Base-by-base conservation (phyloP, 495 filamentous ascomycete species). In the Aspergillus carlsbadensis region DNA sequence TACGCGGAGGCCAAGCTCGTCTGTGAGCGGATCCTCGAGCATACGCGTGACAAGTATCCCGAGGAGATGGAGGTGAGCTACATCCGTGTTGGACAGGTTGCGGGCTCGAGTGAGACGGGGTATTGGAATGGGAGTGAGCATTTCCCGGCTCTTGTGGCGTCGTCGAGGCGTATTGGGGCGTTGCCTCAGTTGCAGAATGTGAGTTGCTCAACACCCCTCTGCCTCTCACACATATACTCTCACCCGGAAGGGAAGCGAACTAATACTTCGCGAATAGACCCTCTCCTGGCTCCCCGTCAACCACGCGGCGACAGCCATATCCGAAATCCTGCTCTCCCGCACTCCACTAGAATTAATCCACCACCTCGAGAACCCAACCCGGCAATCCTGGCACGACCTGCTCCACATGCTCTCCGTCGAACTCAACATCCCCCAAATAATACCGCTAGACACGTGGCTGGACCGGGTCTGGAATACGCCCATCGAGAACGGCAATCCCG, bases 111-210 rank as follows among this genome's bases (percentile, higher is more conserved):
- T 6, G 72, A 34, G 0, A 81, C 61, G 41, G 82, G 82, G 0
- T 78, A 73, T 49, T 85, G 81, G 81, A 85, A 84, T 49, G 64
- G 66, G 0, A 52, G 69, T 17, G 82, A 84, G 57, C 77, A 83
- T 59, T 62, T 84, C 10, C 41, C 64, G 1, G 17, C 42, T 13
- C 6, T 60, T 3, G 22, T 60, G 13, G 79, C 77, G 52, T 78
- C 73, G 0, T 66, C 75, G 0, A 71, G 80, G 57, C 71, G 61
- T 0, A 59, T 82, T 0, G 57, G 57, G 0, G 65, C 61, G 0
- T 52, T 78, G 0, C 81, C 81, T 0, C 62, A 70, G 33, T 43
- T 80, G 0, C 46, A 59, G 0, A 75, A 77, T 1, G 51, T 61
- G 17, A 18, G 52, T 45, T 8, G 17, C 10, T 10, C 24, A n/a